Evolutionary conservation across 2,329 filamentous ascomycete species (phyloP), one percentile per base, ranked within the genome.

Genomic region (Dactylellina drechsleri): DNA sequence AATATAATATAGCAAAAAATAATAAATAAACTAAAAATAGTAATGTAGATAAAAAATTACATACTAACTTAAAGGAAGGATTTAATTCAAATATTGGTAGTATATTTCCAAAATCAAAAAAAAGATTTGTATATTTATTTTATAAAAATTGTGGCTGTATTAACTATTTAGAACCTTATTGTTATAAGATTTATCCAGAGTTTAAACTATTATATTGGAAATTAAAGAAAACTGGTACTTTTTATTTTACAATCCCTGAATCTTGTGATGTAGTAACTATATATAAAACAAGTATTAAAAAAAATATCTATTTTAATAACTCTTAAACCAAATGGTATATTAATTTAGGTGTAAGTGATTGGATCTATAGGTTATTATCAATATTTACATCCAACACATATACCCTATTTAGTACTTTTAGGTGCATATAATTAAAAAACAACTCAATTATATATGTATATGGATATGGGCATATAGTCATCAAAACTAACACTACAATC

Each of bases 121-220:
- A n/a, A 49, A 36, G 47, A 45, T 43, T 57, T 47, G 31, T 26
- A 47, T 70, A 60, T 18, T 60, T 60, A 28, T 47, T 23, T 53
- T 45, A 23, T 57, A 57, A 36, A 57, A 36, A 36, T 13, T 36
- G 6, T 57, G 8, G 15, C 4, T 6, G 36, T 41, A n/a, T 60
- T 43, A 31, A 70, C 49, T 57, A 15, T 53, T 52, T n/a, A 10
- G 20, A 72, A 62, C 8, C 58, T 68, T 49, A 70, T 54, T 43
- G 61, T 74, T 23, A 40, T 45, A 60, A 56, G 60, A n/a, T 80
- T 41, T 4, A 52, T 56, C 53, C 64, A 43, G 5, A 53, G n/a
- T 64, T 23, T 16, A 26, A 31, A 31, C 53, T 1, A 16, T 7
- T 1, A 20, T 53, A 26, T 41, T 64, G 43, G 31, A 49, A 23